Evolutionary conservation across 148 eudicot species (phyloP).

Genomic region (Arctostaphylos glauca): DNA sequence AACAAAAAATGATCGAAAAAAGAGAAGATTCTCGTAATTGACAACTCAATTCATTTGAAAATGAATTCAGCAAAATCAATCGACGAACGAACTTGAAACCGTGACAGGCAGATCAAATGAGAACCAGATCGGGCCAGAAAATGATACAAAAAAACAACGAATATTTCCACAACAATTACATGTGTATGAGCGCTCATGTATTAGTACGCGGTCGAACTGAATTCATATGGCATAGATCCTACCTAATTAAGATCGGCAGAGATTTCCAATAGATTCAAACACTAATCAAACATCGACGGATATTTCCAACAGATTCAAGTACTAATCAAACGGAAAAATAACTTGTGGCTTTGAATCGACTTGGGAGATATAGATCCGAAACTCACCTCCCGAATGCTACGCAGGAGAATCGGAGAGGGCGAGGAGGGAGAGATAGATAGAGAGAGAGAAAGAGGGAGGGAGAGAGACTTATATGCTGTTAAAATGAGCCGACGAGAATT

Average conservation of each 20-base stretch:
- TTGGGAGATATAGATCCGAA: not conserved
- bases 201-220: not conserved
- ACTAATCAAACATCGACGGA: not conserved
- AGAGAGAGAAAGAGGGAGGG: not conserved
- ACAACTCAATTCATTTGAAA: not conserved
- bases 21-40: not conserved
- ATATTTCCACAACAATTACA: not conserved
- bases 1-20: not conserved
- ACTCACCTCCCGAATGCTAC: slow-evolving; percentile 11
- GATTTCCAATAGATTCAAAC: not conserved
- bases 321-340: not conserved
- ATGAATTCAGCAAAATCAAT: not conserved
- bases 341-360: not conserved
- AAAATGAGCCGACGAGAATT: not conserved
- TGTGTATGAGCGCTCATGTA: too few relatives aligned
- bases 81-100: not conserved
- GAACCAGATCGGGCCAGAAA: not conserved
- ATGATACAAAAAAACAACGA: not conserved
- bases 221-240: slow-evolving; percentile 2
- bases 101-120: not conserved
- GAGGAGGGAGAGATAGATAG: not conserved
- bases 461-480: not conserved
- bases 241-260: not conserved
- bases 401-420: not conserved
- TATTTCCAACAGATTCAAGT: not conserved